phyloP scores from a whole-genome alignment of 345 rosid genomes.

The Eucalyptus pauciflora region DNA sequence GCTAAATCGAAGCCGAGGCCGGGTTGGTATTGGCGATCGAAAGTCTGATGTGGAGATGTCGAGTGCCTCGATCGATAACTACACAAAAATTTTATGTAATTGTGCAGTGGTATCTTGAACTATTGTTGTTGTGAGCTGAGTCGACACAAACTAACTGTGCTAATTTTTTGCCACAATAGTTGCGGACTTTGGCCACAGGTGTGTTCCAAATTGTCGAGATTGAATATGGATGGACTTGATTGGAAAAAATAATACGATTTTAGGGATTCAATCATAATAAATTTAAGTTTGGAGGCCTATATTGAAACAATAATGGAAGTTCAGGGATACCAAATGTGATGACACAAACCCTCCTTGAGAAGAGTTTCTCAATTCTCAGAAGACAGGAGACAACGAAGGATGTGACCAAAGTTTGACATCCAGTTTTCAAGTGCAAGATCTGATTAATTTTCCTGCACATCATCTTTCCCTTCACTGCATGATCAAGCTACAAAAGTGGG shows the following conservation, averaged over 20 bases:
- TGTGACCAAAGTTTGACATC: background rate
- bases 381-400: background rate
- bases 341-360: background rate
- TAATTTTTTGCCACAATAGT: background rate
- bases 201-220: background rate
- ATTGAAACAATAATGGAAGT: background rate
- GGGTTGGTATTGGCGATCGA: background rate
- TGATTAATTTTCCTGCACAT: background rate
- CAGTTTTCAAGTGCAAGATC: background rate
- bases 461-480: background rate
- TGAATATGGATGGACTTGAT: background rate
- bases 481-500: background rate
- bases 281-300: background rate
- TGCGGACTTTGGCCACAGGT: background rate
- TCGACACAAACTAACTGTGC: accelerated
- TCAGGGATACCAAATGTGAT: background rate
- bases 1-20: background rate
- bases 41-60: background rate
- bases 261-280: background rate
- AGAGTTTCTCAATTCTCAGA: background rate
- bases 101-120: accelerated
- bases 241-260: background rate
- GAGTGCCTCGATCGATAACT: background rate
- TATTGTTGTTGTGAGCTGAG: background rate
- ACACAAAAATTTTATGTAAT: background rate